Base-by-base conservation (phyloP, 306 rosid genomes). In the Albizia julibrissin region DNA sequence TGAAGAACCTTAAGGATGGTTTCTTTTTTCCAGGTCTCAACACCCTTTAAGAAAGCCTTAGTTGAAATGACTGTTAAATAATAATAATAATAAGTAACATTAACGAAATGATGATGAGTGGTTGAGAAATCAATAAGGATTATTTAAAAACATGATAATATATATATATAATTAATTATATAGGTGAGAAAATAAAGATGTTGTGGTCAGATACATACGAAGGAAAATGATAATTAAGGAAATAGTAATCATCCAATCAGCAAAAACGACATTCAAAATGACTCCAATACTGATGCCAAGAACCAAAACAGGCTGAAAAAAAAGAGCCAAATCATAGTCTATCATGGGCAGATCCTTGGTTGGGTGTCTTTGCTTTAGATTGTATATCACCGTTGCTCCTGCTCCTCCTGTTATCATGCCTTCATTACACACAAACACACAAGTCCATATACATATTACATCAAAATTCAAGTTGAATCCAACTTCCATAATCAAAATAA, bases 381-480 rank as follows among this genome's bases (percentile, higher is more conserved):
- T 92, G 87, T 88, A 92, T 81, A 88, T 83, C 11, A 92, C 95
- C 3, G 92, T 84, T 83, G 93, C 91, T 42, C 89, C 97, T 69
- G 97, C 93, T 71, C 91, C 97, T 10, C 95, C 97, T 37, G 92
- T 92, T 8, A 92, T 87, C 97, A 91, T 91, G 84, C 90, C 97
- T 92, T 62, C 9, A 69, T 52, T 6, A 75, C 49, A 13, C 47
- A 77, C 78, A 85, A 18, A 52, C 24, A 52, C 39, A 34, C 3
- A 61, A 72, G 27, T 54, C 8, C 66, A 72, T 15, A 76, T 70
- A 21, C 22, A 19, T 19, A 52, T 19, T 52, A 52, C 59, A 52
- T 52, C n/a, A 13, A 15, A 47, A 47, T 2, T 11, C 49, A 47
- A 15, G 47, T 11, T 47, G 5, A 19, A 52, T 3, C 49, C 49